These are phyloP conservation scores for button mushroom (Agaricus bisporus) DNA, from an alignment of 768 basidiomycete genomes.

Conservation along the genomic window DNA sequence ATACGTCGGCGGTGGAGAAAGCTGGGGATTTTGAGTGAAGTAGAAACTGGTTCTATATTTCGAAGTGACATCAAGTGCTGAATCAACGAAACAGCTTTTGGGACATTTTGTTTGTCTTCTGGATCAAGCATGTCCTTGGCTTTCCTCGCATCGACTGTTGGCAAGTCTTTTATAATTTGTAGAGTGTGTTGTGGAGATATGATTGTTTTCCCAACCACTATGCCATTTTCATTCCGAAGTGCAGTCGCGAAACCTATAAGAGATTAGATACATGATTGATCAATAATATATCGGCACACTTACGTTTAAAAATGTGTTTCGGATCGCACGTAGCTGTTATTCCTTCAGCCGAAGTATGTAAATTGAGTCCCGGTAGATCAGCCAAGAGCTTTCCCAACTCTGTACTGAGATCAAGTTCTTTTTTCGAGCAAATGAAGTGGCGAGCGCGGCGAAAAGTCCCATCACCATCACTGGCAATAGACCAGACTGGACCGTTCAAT, in stretches of 20 bases:
- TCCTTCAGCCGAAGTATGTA: background rate
- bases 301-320: constrained; percentile 6
- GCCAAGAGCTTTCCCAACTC: background rate
- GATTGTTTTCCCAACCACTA: too few relatives aligned
- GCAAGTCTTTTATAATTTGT: too few relatives aligned
- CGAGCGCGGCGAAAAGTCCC: background rate
- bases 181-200: too few relatives aligned
- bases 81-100: constrained; percentile 2
- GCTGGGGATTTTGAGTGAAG: too few relatives aligned
- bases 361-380: background rate
- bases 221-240: too few relatives aligned
- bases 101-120: constrained; percentile 10
- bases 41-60: background rate
- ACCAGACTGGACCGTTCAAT: background rate
- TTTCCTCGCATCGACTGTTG: too few relatives aligned
- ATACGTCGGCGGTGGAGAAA: too few relatives aligned
- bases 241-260: too few relatives aligned
- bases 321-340: background rate
- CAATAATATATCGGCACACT: too few relatives aligned
- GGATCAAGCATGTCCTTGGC: too few relatives aligned
- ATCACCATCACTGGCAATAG: background rate
- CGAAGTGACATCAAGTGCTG: background rate
- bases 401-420: background rate
- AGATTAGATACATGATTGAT: too few relatives aligned
- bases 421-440: background rate